Percentiles rank a stretch among this genome's conserved stretches.
These are phyloP conservation scores for Penicillium fimorum DNA, from an alignment of 495 filamentous ascomycete genomes.

Conservation along the genomic window DNA sequence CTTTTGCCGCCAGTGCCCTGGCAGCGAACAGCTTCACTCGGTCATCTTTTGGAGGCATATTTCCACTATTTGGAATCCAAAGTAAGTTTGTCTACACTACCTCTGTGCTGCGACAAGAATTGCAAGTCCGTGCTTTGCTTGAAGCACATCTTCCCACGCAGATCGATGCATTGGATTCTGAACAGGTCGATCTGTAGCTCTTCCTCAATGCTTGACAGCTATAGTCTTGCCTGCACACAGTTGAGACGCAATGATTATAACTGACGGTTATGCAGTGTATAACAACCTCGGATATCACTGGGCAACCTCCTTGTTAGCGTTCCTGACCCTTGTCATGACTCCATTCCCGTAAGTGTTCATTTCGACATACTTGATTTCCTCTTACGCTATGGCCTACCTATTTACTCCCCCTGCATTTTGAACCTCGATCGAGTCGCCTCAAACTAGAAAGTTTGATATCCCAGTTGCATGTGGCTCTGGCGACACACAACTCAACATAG, in stretches of 20 bases:
- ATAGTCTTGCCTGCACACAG: conserved; percentile 1
- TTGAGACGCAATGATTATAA: conserved; percentile 17
- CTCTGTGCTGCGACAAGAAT: conserved; percentile 5
- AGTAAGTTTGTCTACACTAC: conserved; percentile 47
- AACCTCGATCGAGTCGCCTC: conserved; percentile 1
- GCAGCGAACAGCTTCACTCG: conserved; percentile 86
- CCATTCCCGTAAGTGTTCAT: conserved; percentile 60
- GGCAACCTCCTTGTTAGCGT: conserved; percentile 67
- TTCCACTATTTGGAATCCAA: conserved; percentile 67
- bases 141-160: conserved; percentile 7
- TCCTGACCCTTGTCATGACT: conserved; percentile 65
- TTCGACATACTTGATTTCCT: neutral
- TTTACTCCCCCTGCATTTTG: conserved; percentile 19
- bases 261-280: conserved; percentile 56
- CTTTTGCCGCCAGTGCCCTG: conserved; percentile 83
- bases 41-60: conserved; percentile 79
- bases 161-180: conserved; percentile 13
- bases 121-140: conserved; percentile 21
- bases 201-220: neutral
- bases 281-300: conserved; percentile 66
- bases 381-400: conserved; percentile 17
- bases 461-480: conserved; percentile 9
- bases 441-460: conserved; percentile 4
- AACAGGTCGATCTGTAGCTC: conserved; percentile 7
- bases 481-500: neutral